phyloP scores from a whole-genome alignment of 1,284 basidiomycete genomes.

The Irpex sp. region DNA sequence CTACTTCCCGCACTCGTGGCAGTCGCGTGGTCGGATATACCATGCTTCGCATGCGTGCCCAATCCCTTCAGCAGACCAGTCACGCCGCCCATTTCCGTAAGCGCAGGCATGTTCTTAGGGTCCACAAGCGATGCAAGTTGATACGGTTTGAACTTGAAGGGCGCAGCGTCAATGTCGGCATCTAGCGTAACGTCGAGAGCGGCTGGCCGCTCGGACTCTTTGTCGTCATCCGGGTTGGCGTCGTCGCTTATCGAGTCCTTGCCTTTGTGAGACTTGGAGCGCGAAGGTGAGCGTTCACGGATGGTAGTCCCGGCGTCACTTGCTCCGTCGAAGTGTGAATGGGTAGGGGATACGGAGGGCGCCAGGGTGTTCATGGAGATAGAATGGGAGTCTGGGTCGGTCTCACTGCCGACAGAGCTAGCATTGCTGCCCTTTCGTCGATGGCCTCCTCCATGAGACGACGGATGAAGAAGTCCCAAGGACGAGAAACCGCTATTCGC shows the following conservation, averaged over 20 bases:
- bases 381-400: conserved; percentile 42
- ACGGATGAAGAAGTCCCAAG: conserved; percentile 61
- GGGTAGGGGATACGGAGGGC: conserved; percentile 41
- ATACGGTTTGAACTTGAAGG: conserved; percentile 80
- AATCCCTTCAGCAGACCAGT: conserved; percentile 78
- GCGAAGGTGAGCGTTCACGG: conserved; percentile 25
- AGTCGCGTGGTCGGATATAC: conserved; percentile 43
- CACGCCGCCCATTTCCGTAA: conserved; percentile 83
- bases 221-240: conserved; percentile 32
- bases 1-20: background rate
- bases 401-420: conserved; percentile 46
- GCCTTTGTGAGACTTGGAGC: conserved; percentile 29
- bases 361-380: conserved; percentile 33
- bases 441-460: conserved; percentile 39
- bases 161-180: conserved; percentile 72
- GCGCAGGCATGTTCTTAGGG: conserved; percentile 81
- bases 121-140: conserved; percentile 90
- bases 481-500: conserved; percentile 62
- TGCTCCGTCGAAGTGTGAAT: conserved; percentile 43
- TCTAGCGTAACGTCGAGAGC: conserved; percentile 56
- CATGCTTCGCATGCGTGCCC: conserved; percentile 73
- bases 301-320: conserved; percentile 35
- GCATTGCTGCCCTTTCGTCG: conserved; percentile 56
- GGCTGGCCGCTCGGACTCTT: conserved; percentile 38
- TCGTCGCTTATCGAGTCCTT: conserved; percentile 23